Evolutionary conservation across 1,284 basidiomycete species (phyloP), one percentile per base, ranked within the genome.

Genomic region (Apiotrichum gamsii): DNA sequence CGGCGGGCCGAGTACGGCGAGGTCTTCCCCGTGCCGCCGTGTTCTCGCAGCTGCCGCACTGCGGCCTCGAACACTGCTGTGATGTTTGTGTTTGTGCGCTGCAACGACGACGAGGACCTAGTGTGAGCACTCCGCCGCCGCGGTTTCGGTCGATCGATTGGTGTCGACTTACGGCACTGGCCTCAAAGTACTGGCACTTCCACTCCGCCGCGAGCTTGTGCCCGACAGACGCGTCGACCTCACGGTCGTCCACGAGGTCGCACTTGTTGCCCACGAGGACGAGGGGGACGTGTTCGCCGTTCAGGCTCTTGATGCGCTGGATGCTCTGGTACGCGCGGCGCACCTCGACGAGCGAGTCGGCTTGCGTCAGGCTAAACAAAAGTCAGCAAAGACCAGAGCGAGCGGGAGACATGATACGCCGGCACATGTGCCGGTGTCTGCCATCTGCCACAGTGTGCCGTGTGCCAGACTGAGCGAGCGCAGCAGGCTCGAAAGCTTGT

Each of bases 191-290:
- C 19, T 37, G 45, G 35, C 56, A 59, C 10, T 40, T 41, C 55
- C 59, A 61, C 4, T 39, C 43, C 15, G 44, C 37, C 0, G 60
- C 60, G 9, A 64, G 29, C 31, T 49, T 47, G 19, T 54, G 47
- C 3, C 50, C 63, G 21, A 60, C 57, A 4, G 21, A 30, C 2
- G 37, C 29, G 4, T 52, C 47, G 4, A 68, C 52, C 43, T 64
- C 54, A 18, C 67, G 46, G 32, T 68, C 62, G 24, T 58, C 48
- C 5, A 39, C 48, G 24, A 69, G 51, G 43, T 69, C 67, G 15
- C 47, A 48, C 43, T 69, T 67, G 53, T 65, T 68, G 5, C 67
- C 67, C 6, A 70, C 65, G 16, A 70, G 53, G 2, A 67, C 64
- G 24, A 65, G 45, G 1, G 65, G 60, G 11, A 69, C 52, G 8